These are phyloP conservation scores for Chenopodium formosanum DNA, from an alignment of 148 eudicot species.

Conservation along the genomic window DNA sequence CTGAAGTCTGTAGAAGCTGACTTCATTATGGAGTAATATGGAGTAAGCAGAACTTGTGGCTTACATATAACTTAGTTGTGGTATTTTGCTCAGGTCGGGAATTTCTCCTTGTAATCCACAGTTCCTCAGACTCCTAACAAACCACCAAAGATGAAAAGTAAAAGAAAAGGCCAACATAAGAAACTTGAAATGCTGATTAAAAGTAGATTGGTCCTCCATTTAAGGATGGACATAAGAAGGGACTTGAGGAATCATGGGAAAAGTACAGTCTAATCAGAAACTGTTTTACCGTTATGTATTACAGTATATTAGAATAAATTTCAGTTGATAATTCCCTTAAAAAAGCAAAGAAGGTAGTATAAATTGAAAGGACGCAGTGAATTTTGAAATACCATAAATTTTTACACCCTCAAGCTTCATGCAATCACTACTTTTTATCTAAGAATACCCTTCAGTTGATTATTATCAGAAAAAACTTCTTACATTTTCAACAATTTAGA, in stretches of 20 bases:
- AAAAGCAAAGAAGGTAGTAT: background rate
- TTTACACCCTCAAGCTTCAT: background rate
- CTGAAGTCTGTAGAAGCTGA: background rate
- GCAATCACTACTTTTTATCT: background rate
- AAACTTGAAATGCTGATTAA: background rate
- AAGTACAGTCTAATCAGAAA: background rate
- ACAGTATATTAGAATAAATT: background rate
- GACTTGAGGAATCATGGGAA: background rate
- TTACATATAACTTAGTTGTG: constrained; percentile 64
- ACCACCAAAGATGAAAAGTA: constrained; percentile 1
- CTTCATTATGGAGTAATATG: background rate
- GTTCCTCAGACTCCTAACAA: constrained; percentile 81
- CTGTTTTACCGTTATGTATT: no score
- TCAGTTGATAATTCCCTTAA: background rate
- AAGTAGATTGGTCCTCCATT: background rate
- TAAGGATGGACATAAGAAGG: background rate
- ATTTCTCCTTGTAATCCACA: constrained; percentile 67
- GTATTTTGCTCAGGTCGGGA: constrained; percentile 64
- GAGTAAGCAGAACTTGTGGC: constrained; percentile 12
- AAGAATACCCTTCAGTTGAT: background rate
- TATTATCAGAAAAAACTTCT: constrained; percentile 22
- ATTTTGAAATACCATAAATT: background rate
- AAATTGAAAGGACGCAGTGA: background rate
- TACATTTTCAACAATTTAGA: constrained; percentile 62
- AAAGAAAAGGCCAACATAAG: background rate